Evolutionary conservation across 106 monocot species (phyloP).

Genomic region (Acorus calamus): DNA sequence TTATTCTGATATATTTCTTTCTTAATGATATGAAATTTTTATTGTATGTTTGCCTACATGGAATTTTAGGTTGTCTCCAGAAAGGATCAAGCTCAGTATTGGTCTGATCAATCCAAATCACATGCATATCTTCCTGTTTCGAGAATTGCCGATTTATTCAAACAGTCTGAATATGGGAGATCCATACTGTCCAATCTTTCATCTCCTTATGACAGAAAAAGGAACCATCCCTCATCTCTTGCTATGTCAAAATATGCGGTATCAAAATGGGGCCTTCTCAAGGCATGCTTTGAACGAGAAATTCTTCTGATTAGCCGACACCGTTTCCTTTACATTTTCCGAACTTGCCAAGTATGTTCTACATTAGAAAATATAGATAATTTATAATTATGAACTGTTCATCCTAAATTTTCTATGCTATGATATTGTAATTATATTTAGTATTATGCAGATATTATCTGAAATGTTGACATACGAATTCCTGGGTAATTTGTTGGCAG

Average conservation of each 20-base stretch:
- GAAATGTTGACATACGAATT: too few species aligned
- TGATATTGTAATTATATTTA: too few species aligned
- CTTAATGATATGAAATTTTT: neutral
- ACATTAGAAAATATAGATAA: neutral
- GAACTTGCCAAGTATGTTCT: slow-evolving; percentile 33
- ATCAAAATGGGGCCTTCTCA: slow-evolving; percentile 22
- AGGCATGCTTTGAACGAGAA: slow-evolving; percentile 37
- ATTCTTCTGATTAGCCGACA: slow-evolving; percentile 30
- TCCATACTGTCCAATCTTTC: slow-evolving; percentile 13
- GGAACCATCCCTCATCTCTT: slow-evolving; percentile 16
- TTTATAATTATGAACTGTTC: neutral
- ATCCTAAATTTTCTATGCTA: too few species aligned
- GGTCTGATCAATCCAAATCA: slow-evolving; percentile 26
- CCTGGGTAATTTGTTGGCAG: too few species aligned
- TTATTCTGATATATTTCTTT: neutral
- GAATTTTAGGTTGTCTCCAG: slow-evolving; percentile 35
- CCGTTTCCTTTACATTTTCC: slow-evolving; percentile 37
- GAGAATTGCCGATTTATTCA: slow-evolving; percentile 20
- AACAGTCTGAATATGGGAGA: slow-evolving; percentile 25
- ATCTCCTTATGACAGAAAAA: slow-evolving; percentile 6
- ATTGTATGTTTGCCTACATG: neutral
- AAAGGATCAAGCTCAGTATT: slow-evolving; percentile 52
- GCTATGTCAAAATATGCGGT: slow-evolving; percentile 25
- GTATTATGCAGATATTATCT: too few species aligned
- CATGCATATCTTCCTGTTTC: slow-evolving; percentile 24